Base-by-base conservation (phyloP, 2,329 filamentous ascomycete genomes). In the Talaromyces amestolkiae region DNA sequence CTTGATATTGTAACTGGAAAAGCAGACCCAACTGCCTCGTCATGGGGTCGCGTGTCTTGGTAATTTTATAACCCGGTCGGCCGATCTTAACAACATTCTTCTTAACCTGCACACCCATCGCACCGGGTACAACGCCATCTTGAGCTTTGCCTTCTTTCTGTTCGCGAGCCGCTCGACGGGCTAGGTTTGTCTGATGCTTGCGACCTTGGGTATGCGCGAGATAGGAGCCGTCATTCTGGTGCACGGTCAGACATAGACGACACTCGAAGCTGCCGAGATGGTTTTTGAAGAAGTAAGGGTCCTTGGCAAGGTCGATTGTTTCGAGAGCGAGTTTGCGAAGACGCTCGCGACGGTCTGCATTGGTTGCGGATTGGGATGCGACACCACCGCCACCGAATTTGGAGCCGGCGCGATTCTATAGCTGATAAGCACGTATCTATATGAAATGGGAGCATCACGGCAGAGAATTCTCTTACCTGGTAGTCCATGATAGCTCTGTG, bases 251-350 rank as follows among this genome's bases (percentile, higher is more conserved):
- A 76, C 95, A 99, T 47, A 99, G 90, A 35, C 95, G 91, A 79
- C 95, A 99, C 80, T 99, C 95, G 80, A 97, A 99, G 75, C 91
- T 95, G 75, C 95, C 95, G 73, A 98, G 92, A 80, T 99, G 94
- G 84, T 99, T 99, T 80, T 96, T 96, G 89, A 99, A 99, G 84
- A 98, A 97, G 86, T 98, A 99, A 0, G 95, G 95, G 82, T 99
- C 95, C 82, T 97, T 98, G 82, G 98, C 95, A 69, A 98, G 91
- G 83, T 98, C 94, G 84, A 99, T 99, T 64, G 93, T 96, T 82
- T 99, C 95, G 75, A 99, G 91, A 66, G 95, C 95, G 76, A 99
- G 93, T 83, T 97, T 97, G 79, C 94, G 93, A 45, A 99, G 90
- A 69, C 95, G 93, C 80, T 99, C 95, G 77, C 95, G 92, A 66